phyloP scores from a whole-genome alignment of 345 rosid species.

The Nasturtium officinale region DNA sequence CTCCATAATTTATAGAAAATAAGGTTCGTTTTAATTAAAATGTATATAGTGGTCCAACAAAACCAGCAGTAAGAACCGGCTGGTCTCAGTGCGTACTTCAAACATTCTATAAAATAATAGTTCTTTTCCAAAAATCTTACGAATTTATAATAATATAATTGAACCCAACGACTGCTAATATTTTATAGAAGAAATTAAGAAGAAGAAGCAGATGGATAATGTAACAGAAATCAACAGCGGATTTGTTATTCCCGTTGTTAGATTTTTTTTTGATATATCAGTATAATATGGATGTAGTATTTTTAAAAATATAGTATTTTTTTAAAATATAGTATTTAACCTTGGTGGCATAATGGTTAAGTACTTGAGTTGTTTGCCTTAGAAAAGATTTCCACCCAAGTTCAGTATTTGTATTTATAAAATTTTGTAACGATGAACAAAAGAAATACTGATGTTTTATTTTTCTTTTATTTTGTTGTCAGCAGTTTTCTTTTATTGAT shows the following conservation, averaged over 20 bases:
- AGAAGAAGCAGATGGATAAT: neutral
- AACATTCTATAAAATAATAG: neutral
- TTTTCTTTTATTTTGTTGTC: neutral
- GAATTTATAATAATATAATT: neutral
- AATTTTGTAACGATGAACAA: neutral
- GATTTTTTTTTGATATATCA: neutral
- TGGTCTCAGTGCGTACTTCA: neutral
- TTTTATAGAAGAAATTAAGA: neutral
- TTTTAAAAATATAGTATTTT: too few relatives aligned
- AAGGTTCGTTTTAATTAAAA: neutral
- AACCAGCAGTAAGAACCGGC: neutral
- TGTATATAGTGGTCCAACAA: conserved; percentile 1
- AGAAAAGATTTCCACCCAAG: conserved; percentile 8
- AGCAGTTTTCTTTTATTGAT: neutral
- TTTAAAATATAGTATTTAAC: too few relatives aligned
- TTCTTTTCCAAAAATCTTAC: neutral
- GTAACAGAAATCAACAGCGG: neutral
- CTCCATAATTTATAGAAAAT: neutral
- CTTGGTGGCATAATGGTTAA: neutral
- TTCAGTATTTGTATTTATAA: neutral
- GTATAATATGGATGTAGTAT: neutral
- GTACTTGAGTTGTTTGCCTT: conserved; percentile 4
- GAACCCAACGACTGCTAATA: neutral
- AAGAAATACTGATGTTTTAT: neutral
- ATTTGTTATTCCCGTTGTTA: neutral